These are phyloP conservation scores for Neurospora pannonica DNA, from an alignment of 495 filamentous ascomycete species.

Conservation along the genomic window DNA sequence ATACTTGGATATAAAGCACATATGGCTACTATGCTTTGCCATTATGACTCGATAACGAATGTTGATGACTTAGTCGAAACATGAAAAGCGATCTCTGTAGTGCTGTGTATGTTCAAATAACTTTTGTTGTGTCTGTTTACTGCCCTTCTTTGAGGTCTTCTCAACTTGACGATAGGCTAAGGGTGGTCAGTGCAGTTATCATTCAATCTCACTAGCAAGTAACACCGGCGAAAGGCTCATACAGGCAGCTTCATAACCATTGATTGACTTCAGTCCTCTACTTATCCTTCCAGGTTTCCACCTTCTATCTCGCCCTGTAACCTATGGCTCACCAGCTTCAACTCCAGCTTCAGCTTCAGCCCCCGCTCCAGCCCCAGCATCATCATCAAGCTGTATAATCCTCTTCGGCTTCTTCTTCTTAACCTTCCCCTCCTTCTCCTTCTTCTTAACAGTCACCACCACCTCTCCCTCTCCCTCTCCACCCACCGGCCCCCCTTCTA, in stretches of 20 bases:
- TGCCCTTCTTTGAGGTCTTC: no score
- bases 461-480: constrained; percentile 6
- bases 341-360: background rate
- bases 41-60: background rate
- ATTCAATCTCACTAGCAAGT: background rate
- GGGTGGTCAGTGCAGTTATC: background rate
- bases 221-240: fast-evolving
- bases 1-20: background rate
- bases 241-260: background rate
- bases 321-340: background rate
- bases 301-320: background rate
- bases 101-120: no score
- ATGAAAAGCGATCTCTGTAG: background rate
- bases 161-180: no score
- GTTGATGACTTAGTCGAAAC: background rate
- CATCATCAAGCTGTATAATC: constrained; percentile 17
- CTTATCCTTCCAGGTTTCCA: background rate
- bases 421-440: constrained; percentile 24
- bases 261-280: background rate
- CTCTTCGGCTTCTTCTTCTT: constrained; percentile 43
- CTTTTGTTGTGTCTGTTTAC: background rate
- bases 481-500: background rate
- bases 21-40: background rate
- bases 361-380: background rate
- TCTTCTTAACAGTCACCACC: constrained; percentile 34